These are phyloP conservation scores for Boletus insuetus DNA, from an alignment of 768 basidiomycete species.

Conservation along the genomic window DNA sequence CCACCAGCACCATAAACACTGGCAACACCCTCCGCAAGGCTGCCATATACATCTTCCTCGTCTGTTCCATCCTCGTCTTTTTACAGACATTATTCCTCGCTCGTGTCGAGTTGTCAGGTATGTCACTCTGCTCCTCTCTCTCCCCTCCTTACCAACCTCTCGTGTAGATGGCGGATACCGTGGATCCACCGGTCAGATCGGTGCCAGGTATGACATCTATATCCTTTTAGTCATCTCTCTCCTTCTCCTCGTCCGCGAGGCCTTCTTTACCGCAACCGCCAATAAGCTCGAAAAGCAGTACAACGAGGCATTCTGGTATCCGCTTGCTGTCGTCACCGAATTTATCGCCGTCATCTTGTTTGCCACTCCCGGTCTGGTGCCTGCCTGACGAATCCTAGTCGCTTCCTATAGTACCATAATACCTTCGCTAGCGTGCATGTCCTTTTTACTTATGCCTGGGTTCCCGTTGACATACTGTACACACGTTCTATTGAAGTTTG, in stretches of 20 bases:
- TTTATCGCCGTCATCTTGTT: constrained; percentile 30
- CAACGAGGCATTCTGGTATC: constrained; percentile 33
- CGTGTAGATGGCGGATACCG: constrained; percentile 11
- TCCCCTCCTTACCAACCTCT: neutral
- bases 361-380: constrained; percentile 32
- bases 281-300: constrained; percentile 14
- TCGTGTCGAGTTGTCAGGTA: constrained; percentile 15
- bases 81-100: constrained; percentile 20
- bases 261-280: constrained; percentile 30
- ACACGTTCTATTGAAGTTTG: no score
- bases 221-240: constrained; percentile 23
- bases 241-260: constrained; percentile 29
- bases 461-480: no score
- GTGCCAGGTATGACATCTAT: constrained; percentile 18
- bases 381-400: constrained; percentile 1
- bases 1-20: constrained; percentile 2
- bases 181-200: constrained; percentile 2
- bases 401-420: neutral
- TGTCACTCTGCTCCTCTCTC: neutral
- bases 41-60: constrained; percentile 32
- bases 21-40: constrained; percentile 27
- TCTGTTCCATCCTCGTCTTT: constrained; percentile 21
- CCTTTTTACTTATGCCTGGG: no score
- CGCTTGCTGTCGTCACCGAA: constrained; percentile 32
- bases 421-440: constrained; percentile 4